Evolutionary conservation across 1,139 yeast genomes (phyloP).

Genomic region (Groenewaldozyma sp.): DNA sequence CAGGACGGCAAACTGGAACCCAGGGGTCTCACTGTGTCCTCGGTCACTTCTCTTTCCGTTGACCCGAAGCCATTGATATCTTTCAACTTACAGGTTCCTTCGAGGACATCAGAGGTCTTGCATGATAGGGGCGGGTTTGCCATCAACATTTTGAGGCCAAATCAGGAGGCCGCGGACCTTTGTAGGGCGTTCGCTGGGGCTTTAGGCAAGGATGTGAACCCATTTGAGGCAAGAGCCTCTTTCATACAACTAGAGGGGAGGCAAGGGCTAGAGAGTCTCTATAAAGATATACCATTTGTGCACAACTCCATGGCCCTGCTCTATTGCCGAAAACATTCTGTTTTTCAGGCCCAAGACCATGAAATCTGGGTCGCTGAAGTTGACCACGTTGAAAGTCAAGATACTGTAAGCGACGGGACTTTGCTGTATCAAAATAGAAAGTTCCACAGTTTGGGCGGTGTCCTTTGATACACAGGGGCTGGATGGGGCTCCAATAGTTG

Average conservation of each 20-base stretch:
- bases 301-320: conserved; percentile 52
- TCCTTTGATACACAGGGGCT: too few relatives aligned
- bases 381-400: conserved; percentile 23
- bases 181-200: conserved; percentile 30
- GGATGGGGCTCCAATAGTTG: too few relatives aligned
- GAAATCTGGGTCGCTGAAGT: conserved; percentile 73
- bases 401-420: conserved; percentile 11
- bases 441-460: conserved; percentile 22
- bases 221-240: conserved; percentile 33
- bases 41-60: conserved; percentile 69
- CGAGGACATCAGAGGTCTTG: conserved; percentile 59
- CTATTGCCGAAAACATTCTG: conserved; percentile 49
- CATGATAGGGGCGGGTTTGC: conserved; percentile 53
- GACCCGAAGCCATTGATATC: conserved; percentile 66
- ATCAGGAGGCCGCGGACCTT: conserved; percentile 37
- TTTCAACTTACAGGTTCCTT: conserved; percentile 76
- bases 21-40: conserved; percentile 69
- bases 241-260: conserved; percentile 29
- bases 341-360: conserved; percentile 62
- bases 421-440: conserved; percentile 22
- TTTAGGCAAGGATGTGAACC: conserved; percentile 28
- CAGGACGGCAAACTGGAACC: conserved; percentile 15
- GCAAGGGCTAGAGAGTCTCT: conserved; percentile 25
- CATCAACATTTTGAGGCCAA: conserved; percentile 65
- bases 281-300: conserved; percentile 46